Base-by-base conservation (phyloP, 164 flowering plant genomes). In the Chimonanthus praecox region DNA sequence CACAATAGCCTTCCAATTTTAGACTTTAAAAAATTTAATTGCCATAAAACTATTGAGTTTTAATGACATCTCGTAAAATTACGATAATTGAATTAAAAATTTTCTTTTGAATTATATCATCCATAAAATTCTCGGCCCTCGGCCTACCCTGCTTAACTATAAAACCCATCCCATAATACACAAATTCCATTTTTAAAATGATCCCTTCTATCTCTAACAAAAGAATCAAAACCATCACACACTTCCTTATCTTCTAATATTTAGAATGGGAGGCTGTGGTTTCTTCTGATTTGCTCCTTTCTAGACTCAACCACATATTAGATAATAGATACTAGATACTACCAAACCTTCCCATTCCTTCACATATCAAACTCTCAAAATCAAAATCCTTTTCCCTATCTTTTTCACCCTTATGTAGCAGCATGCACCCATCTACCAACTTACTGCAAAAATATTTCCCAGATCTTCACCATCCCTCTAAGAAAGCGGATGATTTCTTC, bases 361-460 rank as follows among this genome's bases (percentile, higher is more conserved):
- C 20, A 11, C 51, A 18, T 10, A 11, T 6, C 13, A 13, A 3
- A 67, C 0, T 46, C 58, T 48, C 61, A 48, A 69, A 48, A 69
- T 3, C 16, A 33, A 20, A 58, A 7, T 48, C 49, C 58, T 44
- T 50, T 45, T 48, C 68, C 11, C 6, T 60, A 64, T 51, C 18
- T 21, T 47, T 16, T 58, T 10, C n/a, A 16, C 47, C n/a, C 51
- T 43, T 60, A 50, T 5, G 44, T 33, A 45, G 20, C 51, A 72
- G 9, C 47, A 73, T 73, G 75, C 51, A 67, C 47, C 64, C 64
- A 6, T 73, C 70, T 9, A 44, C 49, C 3, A 16, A 18, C 46
- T 45, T 54, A 16, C 67, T 69, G 47, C 72, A 69, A 16, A 74
- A 74, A 54, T 74, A 74, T 47, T 74, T 69, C 13, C 77, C 77